Evolutionary conservation across 2,329 filamentous ascomycete species (phyloP).

Genomic region (Fusarium phyllophilum): DNA sequence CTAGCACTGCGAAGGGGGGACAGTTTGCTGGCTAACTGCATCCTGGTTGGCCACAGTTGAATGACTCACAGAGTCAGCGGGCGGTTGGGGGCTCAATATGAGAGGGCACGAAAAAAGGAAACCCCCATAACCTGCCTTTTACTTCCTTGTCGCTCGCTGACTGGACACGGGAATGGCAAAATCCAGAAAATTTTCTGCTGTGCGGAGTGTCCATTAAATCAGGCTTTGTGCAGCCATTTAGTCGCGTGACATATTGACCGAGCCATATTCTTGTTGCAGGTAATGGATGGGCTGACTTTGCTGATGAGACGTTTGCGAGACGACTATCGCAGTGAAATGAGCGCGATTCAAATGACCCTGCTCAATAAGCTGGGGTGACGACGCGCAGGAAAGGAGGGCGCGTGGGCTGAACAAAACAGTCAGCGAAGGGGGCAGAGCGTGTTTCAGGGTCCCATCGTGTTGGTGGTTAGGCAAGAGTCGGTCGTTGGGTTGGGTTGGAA

Average conservation of each 20-base stretch:
- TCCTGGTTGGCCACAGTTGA: slow-evolving; percentile 40
- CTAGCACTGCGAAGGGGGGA: slow-evolving; percentile 37
- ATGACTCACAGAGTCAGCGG: slow-evolving; percentile 44
- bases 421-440: slow-evolving; percentile 42
- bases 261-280: slow-evolving; percentile 2
- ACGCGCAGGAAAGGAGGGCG: slow-evolving; percentile 34
- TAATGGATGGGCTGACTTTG: slow-evolving; percentile 15
- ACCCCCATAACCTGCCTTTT: slow-evolving; percentile 34
- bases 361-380: slow-evolving; percentile 11
- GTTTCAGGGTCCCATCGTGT: slow-evolving; percentile 42
- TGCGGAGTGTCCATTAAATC: slow-evolving; percentile 27
- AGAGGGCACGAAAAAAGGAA: slow-evolving; percentile 32
- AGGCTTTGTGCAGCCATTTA: slow-evolving; percentile 14
- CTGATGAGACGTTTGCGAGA: slow-evolving; percentile 40
- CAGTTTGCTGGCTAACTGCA: slow-evolving; percentile 26
- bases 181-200: slow-evolving; percentile 29
- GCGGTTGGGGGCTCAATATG: slow-evolving; percentile 25
- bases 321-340: slow-evolving; percentile 10
- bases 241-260: background rate
- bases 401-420: slow-evolving; percentile 25
- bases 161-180: background rate
- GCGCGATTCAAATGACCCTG: slow-evolving; percentile 2
- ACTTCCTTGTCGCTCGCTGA: slow-evolving; percentile 16
- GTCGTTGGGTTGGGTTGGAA: slow-evolving; percentile 33
- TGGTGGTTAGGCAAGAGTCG: slow-evolving; percentile 37